These are phyloP conservation scores for Choiromyces venosus DNA, from an alignment of 495 filamentous ascomycete species.

Conservation along the genomic window DNA sequence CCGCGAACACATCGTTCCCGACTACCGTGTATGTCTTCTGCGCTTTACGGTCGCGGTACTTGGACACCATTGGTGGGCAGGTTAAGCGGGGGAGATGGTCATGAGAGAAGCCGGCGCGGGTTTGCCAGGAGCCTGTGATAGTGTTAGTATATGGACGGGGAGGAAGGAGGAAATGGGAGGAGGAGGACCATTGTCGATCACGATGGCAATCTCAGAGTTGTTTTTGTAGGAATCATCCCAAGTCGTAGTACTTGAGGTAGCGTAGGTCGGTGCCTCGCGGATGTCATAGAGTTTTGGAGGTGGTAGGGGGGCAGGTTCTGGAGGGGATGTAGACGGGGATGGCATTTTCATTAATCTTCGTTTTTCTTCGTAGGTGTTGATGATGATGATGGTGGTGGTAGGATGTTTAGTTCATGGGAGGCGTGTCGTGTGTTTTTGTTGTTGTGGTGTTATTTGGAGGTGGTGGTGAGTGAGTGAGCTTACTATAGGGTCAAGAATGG, in stretches of 20 bases:
- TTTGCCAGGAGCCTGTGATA: conserved; percentile 67
- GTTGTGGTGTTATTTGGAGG: neutral
- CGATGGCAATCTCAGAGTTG: conserved; percentile 64
- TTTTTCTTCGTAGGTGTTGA: neutral
- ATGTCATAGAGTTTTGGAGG: conserved; percentile 40
- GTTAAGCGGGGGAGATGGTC: conserved; percentile 70
- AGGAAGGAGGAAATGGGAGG: neutral
- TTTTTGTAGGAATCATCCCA: conserved; percentile 36
- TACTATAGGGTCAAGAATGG: neutral
- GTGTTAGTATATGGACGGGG: conserved; percentile 13
- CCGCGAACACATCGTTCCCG: conserved; percentile 83
- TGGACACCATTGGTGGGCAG: conserved; percentile 82
- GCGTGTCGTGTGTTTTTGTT: neutral
- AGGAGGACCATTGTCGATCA: conserved; percentile 89
- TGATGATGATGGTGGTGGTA: neutral
- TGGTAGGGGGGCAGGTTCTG: conserved; percentile 30
- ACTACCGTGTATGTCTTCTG: conserved; percentile 84
- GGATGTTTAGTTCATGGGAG: conserved; percentile 9
- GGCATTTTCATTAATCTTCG: conserved; percentile 17
- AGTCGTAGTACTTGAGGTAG: neutral
- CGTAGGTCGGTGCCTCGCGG: conserved; percentile 35
- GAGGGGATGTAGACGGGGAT: conserved; percentile 22
- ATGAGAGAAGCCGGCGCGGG: conserved; percentile 93
- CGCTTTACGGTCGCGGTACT: conserved; percentile 88
- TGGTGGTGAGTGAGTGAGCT: conserved; percentile 4